Percentiles rank a stretch among this genome's conserved stretches.
These are phyloP conservation scores for Alternaria longipes DNA, from an alignment of 2,329 filamentous ascomycete genomes.

Conservation along the genomic window DNA sequence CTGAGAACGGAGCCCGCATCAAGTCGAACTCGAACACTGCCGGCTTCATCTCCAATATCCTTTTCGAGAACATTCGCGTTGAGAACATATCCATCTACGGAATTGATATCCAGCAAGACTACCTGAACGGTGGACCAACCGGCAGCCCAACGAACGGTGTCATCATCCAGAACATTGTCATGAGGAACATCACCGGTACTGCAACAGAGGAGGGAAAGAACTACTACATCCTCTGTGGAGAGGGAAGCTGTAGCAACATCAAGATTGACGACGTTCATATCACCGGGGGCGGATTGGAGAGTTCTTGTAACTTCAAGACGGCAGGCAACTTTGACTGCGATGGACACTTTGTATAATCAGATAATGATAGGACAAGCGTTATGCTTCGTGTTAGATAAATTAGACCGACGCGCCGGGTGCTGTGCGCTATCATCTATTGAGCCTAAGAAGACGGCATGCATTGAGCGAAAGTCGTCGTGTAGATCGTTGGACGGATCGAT, in stretches of 20 bases:
- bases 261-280: constrained; percentile 57
- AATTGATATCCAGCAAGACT: constrained; percentile 62
- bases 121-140: constrained; percentile 55
- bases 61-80: constrained; percentile 38
- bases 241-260: constrained; percentile 61
- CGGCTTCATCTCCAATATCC: constrained; percentile 46
- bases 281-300: constrained; percentile 50
- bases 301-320: constrained; percentile 40
- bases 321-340: constrained; percentile 40
- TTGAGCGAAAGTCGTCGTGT: neutral
- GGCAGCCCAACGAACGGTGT: constrained; percentile 57
- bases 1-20: constrained; percentile 64
- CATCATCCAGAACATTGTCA: constrained; percentile 53
- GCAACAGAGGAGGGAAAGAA: constrained; percentile 41
- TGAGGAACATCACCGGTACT: constrained; percentile 53
- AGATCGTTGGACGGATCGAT: neutral
- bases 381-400: neutral
- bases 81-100: constrained; percentile 56
- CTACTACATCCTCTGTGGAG: constrained; percentile 64
- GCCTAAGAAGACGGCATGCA: neutral
- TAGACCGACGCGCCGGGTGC: neutral
- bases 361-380: neutral
- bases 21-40: constrained; percentile 62
- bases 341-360: constrained; percentile 17
- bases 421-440: neutral